A percentile compares a stretch with the other conserved stretches of the same genome.
Evolutionary conservation across 2,329 filamentous ascomycete genomes (phyloP).

Genomic region (Zopfia rhizophila): DNA sequence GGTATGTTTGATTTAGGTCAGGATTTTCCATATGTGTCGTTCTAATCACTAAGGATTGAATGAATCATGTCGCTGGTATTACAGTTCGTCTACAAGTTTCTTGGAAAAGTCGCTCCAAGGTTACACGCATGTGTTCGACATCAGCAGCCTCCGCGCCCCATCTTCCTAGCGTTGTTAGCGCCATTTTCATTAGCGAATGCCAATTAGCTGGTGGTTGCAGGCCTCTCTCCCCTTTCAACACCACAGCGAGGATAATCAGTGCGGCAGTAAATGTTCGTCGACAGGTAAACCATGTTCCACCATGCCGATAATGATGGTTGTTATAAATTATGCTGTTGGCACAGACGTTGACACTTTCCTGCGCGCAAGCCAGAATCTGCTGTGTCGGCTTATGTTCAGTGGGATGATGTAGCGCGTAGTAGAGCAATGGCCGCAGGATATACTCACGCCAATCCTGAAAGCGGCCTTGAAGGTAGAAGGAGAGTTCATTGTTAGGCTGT

Average conservation of each 20-base stretch:
- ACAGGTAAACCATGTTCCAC: conserved; percentile 12
- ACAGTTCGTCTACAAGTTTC: neutral
- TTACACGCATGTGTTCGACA: conserved; percentile 3
- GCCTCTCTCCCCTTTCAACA: conserved; percentile 1
- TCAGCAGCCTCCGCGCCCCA: conserved; percentile 8
- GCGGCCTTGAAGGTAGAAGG: conserved; percentile 15
- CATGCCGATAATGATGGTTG: conserved; percentile 12
- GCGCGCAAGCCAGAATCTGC: conserved; percentile 1
- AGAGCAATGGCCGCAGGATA: conserved; percentile 10
- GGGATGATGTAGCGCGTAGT: conserved; percentile 11
- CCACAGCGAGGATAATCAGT: conserved; percentile 8
- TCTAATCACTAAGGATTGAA: neutral
- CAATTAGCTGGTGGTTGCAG: conserved; percentile 11
- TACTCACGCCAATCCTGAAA: conserved; percentile 12
- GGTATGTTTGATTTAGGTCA: conserved; percentile 22
- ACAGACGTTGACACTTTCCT: conserved; percentile 4
- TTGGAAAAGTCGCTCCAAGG: conserved; percentile 3
- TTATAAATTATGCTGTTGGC: conserved; percentile 7
- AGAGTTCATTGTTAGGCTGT: conserved; percentile 10
- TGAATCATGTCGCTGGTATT: neutral
- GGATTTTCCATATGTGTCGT: conserved; percentile 9
- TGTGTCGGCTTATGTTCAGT: neutral
- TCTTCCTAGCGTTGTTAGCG: conserved; percentile 3
- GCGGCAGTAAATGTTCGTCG: conserved; percentile 9
- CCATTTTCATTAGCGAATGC: conserved; percentile 1